Evolutionary conservation across 169 alveolate species (phyloP).

Genomic region (Plasmodium malariae): DNA sequence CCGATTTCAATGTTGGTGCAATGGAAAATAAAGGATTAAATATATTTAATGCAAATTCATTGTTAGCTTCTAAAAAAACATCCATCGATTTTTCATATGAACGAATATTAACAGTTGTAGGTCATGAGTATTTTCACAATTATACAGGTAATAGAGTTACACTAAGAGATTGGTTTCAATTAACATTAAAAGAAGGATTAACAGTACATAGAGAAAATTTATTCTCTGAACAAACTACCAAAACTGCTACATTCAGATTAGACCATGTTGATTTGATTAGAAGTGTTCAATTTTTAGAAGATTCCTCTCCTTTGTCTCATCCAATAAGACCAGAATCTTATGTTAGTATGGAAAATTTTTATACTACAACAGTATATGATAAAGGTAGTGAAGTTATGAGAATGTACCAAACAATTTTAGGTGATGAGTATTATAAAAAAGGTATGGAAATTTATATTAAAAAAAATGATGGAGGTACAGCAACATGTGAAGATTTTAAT

Average conservation of each 20-base stretch:
- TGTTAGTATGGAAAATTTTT: slow-evolving; percentile 93
- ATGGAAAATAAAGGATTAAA: slow-evolving; percentile 95
- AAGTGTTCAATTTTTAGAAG: slow-evolving; percentile 92
- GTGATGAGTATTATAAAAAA: slow-evolving; percentile 92
- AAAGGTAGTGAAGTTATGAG: slow-evolving; percentile 97
- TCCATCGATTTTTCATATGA: slow-evolving; percentile 92
- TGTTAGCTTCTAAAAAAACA: slow-evolving; percentile 90
- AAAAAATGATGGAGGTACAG: slow-evolving; percentile 94
- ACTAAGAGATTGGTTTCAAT: slow-evolving; percentile 95
- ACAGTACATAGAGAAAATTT: slow-evolving; percentile 94
- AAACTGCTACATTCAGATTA: slow-evolving; percentile 89
- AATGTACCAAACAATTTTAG: slow-evolving; percentile 94
- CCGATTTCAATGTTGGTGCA: slow-evolving; percentile 95
- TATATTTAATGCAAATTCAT: slow-evolving; percentile 91
- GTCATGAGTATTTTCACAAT: slow-evolving; percentile 96
- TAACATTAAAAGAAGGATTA: slow-evolving; percentile 94
- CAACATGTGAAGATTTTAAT: slow-evolving; percentile 95
- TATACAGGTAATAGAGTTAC: slow-evolving; percentile 96
- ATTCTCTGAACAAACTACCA: slow-evolving; percentile 87
- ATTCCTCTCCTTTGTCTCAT: slow-evolving; percentile 94
- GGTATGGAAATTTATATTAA: slow-evolving; percentile 93
- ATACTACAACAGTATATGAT: slow-evolving; percentile 94
- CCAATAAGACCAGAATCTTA: slow-evolving; percentile 94
- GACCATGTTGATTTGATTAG: slow-evolving; percentile 88
- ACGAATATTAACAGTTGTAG: slow-evolving; percentile 90